Evolutionary conservation across 345 rosid genomes (phyloP).

Genomic region (Heritiera fomes): DNA sequence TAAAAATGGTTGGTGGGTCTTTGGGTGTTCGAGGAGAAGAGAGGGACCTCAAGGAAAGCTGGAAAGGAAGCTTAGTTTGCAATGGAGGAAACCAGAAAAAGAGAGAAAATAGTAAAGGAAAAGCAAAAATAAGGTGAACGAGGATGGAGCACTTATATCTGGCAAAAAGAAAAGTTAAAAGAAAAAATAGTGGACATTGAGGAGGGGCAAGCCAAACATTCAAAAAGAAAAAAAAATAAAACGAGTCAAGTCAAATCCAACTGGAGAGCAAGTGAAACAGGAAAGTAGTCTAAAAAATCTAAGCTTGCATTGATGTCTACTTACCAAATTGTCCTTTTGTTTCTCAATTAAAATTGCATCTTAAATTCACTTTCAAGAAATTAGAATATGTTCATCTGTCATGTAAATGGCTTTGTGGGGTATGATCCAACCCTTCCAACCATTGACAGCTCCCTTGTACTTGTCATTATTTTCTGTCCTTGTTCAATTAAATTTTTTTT

Average conservation of each 20-base stretch:
- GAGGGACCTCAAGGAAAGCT: conserved; percentile 34
- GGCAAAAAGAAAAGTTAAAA: conserved; percentile 16
- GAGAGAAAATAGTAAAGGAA: conserved; percentile 45
- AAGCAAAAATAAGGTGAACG: conserved; percentile 38
- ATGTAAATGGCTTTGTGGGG: neutral
- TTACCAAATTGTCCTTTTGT: conserved; percentile 14
- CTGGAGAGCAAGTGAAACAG: conserved; percentile 5
- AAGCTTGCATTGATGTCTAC: neutral
- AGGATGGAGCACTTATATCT: conserved; percentile 45
- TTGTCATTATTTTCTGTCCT: neutral
- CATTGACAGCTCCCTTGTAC: conserved; percentile 11
- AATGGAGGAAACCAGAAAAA: conserved; percentile 75
- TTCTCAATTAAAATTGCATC: neutral
- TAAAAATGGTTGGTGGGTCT: conserved; percentile 60
- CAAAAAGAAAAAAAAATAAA: neutral
- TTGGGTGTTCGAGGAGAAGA: conserved; percentile 21
- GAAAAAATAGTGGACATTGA: conserved; percentile 23
- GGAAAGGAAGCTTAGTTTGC: conserved; percentile 83
- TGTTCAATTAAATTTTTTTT: neutral
- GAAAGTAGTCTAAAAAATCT: conserved; percentile 10
- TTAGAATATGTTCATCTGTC: neutral
- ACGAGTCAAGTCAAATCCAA: conserved; percentile 21
- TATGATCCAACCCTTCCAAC: conserved; percentile 3
- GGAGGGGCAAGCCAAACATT: too few species aligned
- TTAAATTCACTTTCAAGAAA: neutral